Evolutionary conservation across 2,329 filamentous ascomycete species (phyloP).

Genomic region (Scytalidium sp.): DNA sequence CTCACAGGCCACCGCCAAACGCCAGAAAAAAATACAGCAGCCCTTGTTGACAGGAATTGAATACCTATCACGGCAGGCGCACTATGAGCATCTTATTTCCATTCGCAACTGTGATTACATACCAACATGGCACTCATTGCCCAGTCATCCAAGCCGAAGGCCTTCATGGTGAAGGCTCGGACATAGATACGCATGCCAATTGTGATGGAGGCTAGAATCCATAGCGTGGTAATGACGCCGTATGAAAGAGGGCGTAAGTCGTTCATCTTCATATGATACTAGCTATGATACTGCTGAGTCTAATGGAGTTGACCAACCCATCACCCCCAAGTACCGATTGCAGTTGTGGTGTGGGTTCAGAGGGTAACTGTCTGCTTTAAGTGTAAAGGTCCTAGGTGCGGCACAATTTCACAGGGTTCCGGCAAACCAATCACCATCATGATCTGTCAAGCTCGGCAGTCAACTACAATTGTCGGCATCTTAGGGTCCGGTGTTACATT

Average conservation of each 20-base stretch:
- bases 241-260: slow-evolving; percentile 1
- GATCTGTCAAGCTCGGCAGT: too few relatives aligned
- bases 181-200: slow-evolving; percentile 11
- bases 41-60: slow-evolving; percentile 12
- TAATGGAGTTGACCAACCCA: background rate
- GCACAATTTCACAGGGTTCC: too few relatives aligned
- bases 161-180: slow-evolving; percentile 6
- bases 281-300: background rate
- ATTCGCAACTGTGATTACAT: background rate
- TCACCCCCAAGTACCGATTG: too few relatives aligned
- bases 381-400: too few relatives aligned
- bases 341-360: too few relatives aligned
- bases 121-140: slow-evolving; percentile 11
- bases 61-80: too few relatives aligned
- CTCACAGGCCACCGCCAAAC: slow-evolving; percentile 8
- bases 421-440: too few relatives aligned
- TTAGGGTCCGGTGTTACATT: too few relatives aligned
- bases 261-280: background rate
- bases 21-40: slow-evolving; percentile 12
- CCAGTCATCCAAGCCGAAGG: slow-evolving; percentile 15
- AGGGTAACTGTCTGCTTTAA: too few relatives aligned
- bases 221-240: slow-evolving; percentile 8
- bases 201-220: slow-evolving; percentile 5
- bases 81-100: too few relatives aligned
- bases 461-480: too few relatives aligned